These are phyloP conservation scores for Spathaspora boniae DNA, from an alignment of 805 yeast species.

Conservation along the genomic window DNA sequence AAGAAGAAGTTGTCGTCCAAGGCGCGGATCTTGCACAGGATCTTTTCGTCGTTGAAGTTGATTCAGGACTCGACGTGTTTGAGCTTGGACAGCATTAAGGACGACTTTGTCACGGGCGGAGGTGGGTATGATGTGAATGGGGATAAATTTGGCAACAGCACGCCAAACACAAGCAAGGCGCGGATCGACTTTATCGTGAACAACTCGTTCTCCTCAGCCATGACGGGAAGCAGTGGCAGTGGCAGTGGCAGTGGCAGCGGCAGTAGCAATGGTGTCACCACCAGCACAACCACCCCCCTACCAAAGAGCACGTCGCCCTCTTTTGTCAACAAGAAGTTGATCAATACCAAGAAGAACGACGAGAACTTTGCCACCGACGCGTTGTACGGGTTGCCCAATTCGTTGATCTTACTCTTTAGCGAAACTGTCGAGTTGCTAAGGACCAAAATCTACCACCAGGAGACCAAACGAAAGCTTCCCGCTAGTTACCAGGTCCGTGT, in stretches of 20 bases:
- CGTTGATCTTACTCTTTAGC: constrained; percentile 67
- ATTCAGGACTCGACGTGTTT: constrained; percentile 73
- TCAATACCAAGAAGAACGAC: constrained; percentile 48
- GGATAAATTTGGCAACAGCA: constrained; percentile 22
- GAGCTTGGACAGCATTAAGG: constrained; percentile 30
- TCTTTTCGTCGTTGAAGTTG: constrained; percentile 69
- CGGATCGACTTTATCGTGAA: constrained; percentile 1
- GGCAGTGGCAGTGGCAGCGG: constrained; percentile 9
- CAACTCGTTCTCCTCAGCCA: constrained; percentile 4
- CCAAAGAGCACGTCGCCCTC: constrained; percentile 29
- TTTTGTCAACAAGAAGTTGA: constrained; percentile 39
- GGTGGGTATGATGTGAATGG: constrained; percentile 34
- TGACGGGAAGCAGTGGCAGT: not conserved
- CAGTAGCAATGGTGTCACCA: constrained; percentile 3
- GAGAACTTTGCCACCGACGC: constrained; percentile 72
- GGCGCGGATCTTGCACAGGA: constrained; percentile 73
- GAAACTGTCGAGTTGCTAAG: constrained; percentile 68
- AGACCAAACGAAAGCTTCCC: constrained; percentile 22
- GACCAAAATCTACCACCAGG: constrained; percentile 52
- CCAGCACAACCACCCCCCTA: not conserved
- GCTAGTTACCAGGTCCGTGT: constrained; percentile 19
- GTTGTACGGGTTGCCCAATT: constrained; percentile 79
- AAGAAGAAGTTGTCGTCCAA: constrained; percentile 68
- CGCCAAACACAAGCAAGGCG: not conserved
- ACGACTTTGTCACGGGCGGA: constrained; percentile 26